Percentiles rank a stretch among this genome's conserved stretches.
These are phyloP conservation scores for Globisporangium cederbergense DNA, from an alignment of 352 stramenopile genomes.

Conservation along the genomic window DNA sequence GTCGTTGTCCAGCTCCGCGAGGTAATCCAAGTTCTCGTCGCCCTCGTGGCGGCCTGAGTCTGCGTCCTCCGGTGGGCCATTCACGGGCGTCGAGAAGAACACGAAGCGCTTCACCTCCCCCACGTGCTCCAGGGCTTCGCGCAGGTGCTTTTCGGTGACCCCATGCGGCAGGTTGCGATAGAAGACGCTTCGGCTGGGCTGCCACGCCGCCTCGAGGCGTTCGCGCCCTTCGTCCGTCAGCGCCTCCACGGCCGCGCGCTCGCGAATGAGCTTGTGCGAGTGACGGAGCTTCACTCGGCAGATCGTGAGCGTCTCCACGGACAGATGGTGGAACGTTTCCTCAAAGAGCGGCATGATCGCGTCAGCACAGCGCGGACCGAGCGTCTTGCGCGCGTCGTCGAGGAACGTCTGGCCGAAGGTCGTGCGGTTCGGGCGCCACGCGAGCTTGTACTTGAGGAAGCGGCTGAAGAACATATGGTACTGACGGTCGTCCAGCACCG, in stretches of 20 bases:
- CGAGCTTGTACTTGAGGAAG: conserved; percentile 86
- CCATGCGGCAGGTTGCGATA: conserved; percentile 75
- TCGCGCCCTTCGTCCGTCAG: conserved; percentile 40
- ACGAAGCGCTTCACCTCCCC: conserved; percentile 66
- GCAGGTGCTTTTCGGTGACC: conserved; percentile 64
- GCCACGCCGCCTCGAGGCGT: conserved; percentile 43
- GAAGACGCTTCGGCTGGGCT: conserved; percentile 58
- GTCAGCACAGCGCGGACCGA: conserved; percentile 50
- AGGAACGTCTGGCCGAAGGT: conserved; percentile 83
- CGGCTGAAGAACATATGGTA: conserved; percentile 88
- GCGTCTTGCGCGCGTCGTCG: conserved; percentile 61
- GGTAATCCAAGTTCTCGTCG: conserved; percentile 30
- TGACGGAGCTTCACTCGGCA: conserved; percentile 78
- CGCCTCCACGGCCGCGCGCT: conserved; percentile 37
- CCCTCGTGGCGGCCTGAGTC: conserved; percentile 15
- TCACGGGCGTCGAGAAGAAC: conserved; percentile 63
- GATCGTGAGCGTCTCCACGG: conserved; percentile 83
- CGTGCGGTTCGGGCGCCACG: conserved; percentile 70
- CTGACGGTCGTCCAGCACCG: conserved; percentile 76
- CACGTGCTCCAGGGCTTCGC: conserved; percentile 59
- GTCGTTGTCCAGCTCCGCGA: conserved; percentile 31
- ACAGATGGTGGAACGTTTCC: conserved; percentile 71
- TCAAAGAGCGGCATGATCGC: conserved; percentile 81
- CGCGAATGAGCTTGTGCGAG: conserved; percentile 59
- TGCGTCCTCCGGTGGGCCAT: conserved; percentile 47